phyloP scores from a whole-genome alignment of 148 eudicot species.

The Vaccinium corymbosum region DNA sequence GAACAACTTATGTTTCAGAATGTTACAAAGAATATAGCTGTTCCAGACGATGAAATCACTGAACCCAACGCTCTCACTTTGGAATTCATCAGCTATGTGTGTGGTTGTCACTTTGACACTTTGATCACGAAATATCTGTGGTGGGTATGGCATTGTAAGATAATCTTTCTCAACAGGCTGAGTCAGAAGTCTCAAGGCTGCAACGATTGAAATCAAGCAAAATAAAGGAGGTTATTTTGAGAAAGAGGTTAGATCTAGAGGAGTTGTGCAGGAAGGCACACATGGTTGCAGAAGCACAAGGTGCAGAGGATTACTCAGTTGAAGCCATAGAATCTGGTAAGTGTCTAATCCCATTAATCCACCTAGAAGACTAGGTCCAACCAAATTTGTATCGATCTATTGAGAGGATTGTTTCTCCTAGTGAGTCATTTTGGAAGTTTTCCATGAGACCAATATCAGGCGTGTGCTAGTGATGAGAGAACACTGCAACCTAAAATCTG shows the following conservation, averaged over 20 bases:
- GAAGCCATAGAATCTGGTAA: constrained; percentile 79
- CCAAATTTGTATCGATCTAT: neutral
- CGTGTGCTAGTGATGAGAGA: neutral
- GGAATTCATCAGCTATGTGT: constrained; percentile 46
- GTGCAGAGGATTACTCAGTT: constrained; percentile 37
- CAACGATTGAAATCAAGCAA: constrained; percentile 66
- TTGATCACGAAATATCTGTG: neutral
- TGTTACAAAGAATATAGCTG: constrained; percentile 60
- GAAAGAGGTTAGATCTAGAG: constrained; percentile 62
- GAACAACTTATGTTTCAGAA: constrained; percentile 68
- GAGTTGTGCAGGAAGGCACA: constrained; percentile 70
- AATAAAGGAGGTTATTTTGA: constrained; percentile 72
- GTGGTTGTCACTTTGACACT: constrained; percentile 12
- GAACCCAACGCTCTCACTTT: constrained; percentile 52
- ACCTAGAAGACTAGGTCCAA: neutral
- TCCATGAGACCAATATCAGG: neutral
- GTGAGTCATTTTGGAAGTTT: neutral
- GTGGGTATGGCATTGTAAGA: neutral
- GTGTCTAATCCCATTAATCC: neutral
- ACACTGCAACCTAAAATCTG: neutral
- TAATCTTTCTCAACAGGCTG: constrained; percentile 45
- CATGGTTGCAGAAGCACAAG: constrained; percentile 42
- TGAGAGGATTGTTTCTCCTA: neutral
- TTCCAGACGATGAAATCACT: constrained; percentile 60
- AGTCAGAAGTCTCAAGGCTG: constrained; percentile 66